Base-by-base conservation (phyloP, 345 rosid species). In the Psidium friedrichsthalianum region DNA sequence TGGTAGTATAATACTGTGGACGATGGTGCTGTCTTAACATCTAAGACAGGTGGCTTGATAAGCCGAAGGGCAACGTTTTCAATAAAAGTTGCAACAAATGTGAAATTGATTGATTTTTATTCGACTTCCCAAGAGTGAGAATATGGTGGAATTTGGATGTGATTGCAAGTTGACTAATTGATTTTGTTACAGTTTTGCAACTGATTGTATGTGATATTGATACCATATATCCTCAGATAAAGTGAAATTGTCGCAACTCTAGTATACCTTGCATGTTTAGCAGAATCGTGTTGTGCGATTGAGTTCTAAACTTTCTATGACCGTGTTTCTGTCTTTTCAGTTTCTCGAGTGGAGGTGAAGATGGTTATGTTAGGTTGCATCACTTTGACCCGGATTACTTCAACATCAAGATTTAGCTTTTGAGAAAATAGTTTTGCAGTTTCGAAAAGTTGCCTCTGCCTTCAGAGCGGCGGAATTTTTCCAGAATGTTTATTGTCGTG, bases 331-430 rank as follows among this genome's bases (percentile, higher is more conserved):
- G 47, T 69, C 78, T 69, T 32, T 69, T 29, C 84, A 97, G 99
- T 89, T 97, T 97, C 91, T 92, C 99, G 3, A 96, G 98, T 85
- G 99, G 99, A 85, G 99, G 98, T 42, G 99, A 97, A 91, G 98
- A 97, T 56, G 98, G 99, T 14, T 97, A 94, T 57, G 99, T 97
- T 53, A 92, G 99, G 87, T 87, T 97, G 86, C 99, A 97, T 92
- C 99, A 97, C 88, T 96, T 96, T 44, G 99, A 97, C 85, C 88
- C 93, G 0, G 96, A 96, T 76, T 97, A 93, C 88, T 97, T 96
- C 92, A 91, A 92, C 89, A 92, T 94, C 91, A 95, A 90, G 92
- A 92, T 93, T 59, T 94, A 89, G 87, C 85, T 84, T 88, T 56
- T 13, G 85, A 57, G 25, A 64, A 57, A 7, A 51, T 40, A 20